Percentiles rank a stretch among this genome's conserved stretches.
Conservation (phyloP, 1,139 yeast genomes). For the Saccharomyces hybrid region DNA sequence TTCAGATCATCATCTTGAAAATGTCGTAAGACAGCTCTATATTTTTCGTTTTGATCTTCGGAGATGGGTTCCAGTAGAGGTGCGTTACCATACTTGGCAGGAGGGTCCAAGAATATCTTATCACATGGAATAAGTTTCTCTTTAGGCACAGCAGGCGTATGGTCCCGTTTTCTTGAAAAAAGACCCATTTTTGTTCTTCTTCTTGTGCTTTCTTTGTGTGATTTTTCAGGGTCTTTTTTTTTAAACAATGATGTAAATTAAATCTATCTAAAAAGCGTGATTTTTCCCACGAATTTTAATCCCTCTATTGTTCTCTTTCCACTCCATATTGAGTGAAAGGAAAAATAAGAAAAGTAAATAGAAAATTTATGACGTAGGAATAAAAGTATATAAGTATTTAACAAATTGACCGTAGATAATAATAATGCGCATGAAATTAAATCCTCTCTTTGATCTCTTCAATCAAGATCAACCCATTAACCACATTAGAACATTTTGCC, state of each 20-base stretch:
- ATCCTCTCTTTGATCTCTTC: neutral
- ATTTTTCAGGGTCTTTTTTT: neutral
- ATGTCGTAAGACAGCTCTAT: conserved; percentile 47
- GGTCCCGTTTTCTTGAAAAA: conserved; percentile 21
- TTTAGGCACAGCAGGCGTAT: conserved; percentile 8
- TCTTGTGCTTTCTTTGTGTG: neutral
- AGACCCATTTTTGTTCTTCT: conserved; percentile 20
- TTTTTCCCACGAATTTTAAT: neutral
- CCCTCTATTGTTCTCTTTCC: neutral
- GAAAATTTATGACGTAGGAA: neutral
- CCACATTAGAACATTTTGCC: conserved; percentile 63
- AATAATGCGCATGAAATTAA: neutral
- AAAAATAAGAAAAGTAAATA: neutral
- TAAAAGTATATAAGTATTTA: neutral
- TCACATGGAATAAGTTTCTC: conserved; percentile 21
- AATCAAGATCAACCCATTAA: conserved; percentile 32
- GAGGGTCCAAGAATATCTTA: conserved; percentile 19
- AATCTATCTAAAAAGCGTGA: neutral
- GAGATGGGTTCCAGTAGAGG: conserved; percentile 34
- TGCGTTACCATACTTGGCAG: conserved; percentile 17
- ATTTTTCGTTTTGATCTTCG: conserved; percentile 48
- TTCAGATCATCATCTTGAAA: conserved; percentile 41
- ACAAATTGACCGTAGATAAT: neutral
- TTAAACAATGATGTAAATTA: neutral
- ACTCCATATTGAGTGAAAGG: neutral